These are phyloP conservation scores for Pisolithus albus DNA, from an alignment of 768 basidiomycete species.

Conservation along the genomic window DNA sequence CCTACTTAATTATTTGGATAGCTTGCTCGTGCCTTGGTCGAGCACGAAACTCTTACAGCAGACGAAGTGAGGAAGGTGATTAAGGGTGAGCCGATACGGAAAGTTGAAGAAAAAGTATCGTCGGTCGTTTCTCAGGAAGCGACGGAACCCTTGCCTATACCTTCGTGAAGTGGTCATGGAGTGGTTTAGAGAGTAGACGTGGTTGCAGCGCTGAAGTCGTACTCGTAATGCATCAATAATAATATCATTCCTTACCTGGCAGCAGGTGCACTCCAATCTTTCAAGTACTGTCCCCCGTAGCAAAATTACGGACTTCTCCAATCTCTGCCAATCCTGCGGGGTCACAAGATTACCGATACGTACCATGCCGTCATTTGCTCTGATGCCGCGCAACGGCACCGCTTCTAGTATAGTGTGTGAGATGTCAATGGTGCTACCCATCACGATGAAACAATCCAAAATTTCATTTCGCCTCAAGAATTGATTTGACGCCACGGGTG, in stretches of 20 bases:
- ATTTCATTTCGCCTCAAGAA: too few species aligned
- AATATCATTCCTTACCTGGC: not conserved
- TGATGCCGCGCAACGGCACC: too few species aligned
- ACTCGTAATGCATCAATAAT: not conserved
- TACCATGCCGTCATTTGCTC: too few species aligned
- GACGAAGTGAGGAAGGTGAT: conserved; percentile 86
- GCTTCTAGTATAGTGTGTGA: too few species aligned
- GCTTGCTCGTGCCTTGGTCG: conserved; percentile 88
- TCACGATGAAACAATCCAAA: too few species aligned
- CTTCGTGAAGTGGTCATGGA: conserved; percentile 6
- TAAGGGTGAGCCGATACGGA: conserved; percentile 73
- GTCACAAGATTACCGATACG: too few species aligned
- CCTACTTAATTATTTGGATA: conserved; percentile 22
- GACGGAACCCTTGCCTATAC: conserved; percentile 5
- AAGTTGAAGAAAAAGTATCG: conserved; percentile 57
- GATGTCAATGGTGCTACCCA: too few species aligned
- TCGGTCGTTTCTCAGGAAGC: conserved; percentile 23
- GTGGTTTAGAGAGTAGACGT: not conserved
- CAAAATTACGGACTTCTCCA: too few species aligned
- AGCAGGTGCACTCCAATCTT: not conserved
- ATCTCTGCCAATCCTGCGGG: too few species aligned
- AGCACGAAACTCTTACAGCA: conserved; percentile 86
- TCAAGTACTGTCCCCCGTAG: too few species aligned
- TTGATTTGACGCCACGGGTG: too few species aligned
- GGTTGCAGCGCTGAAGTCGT: not conserved